Conservation (phyloP, 2,329 filamentous ascomycete genomes). For the Sclerotinia minor region DNA sequence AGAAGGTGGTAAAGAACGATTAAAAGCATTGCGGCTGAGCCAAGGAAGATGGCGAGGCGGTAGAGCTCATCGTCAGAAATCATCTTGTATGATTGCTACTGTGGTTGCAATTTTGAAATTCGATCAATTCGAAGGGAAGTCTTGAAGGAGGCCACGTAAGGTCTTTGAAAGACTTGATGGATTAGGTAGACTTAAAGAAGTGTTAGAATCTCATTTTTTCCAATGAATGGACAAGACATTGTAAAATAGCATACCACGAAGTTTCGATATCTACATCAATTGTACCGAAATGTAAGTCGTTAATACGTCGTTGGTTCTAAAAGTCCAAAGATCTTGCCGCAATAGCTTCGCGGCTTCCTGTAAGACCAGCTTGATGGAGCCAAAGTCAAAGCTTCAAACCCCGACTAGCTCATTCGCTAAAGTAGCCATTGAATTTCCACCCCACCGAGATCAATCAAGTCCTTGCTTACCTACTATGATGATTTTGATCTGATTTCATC, state of each 20-base stretch:
- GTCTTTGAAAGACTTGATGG: slow-evolving; percentile 19
- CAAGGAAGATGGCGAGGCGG: slow-evolving; percentile 87
- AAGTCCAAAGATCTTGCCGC: slow-evolving; percentile 22
- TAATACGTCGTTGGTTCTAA: not conserved
- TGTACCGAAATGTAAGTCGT: slow-evolving; percentile 3
- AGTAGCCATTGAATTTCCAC: slow-evolving; percentile 32
- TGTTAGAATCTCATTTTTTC: slow-evolving; percentile 20
- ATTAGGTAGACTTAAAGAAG: slow-evolving; percentile 24
- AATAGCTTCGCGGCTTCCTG: slow-evolving; percentile 17
- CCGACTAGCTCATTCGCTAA: slow-evolving; percentile 34
- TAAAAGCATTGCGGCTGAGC: slow-evolving; percentile 83
- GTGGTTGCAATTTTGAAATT: not conserved
- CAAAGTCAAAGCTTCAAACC: slow-evolving; percentile 21
- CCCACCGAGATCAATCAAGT: slow-evolving; percentile 33
- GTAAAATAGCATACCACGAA: not conserved
- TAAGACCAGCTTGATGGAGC: slow-evolving; percentile 42
- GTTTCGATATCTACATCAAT: slow-evolving; percentile 24
- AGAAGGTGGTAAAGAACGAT: slow-evolving; percentile 96
- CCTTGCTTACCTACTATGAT: slow-evolving; percentile 26
- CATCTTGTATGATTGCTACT: slow-evolving; percentile 60
- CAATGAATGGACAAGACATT: too few species aligned
- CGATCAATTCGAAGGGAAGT: not conserved
- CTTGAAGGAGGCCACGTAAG: slow-evolving; percentile 29
- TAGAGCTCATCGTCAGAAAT: slow-evolving; percentile 94
- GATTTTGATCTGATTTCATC: slow-evolving; percentile 11